Conservation (phyloP, 108 stramenopile genomes). For the Chaetoceros muelleri region DNA sequence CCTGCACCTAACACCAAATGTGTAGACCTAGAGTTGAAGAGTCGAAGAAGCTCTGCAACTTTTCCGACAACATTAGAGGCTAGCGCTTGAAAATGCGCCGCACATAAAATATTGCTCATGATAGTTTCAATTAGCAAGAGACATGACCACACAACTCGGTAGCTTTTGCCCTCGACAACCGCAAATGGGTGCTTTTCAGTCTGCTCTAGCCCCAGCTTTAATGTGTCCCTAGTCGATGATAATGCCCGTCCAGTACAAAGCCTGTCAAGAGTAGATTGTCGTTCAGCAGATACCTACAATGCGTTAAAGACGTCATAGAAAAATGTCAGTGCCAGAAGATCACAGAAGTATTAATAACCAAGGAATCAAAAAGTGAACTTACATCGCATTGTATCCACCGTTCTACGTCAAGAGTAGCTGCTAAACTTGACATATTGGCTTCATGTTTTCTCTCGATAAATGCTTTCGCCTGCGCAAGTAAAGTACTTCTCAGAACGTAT, state of each 20-base stretch:
- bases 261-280: constrained; percentile 63
- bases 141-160: constrained; percentile 92
- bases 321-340: background rate
- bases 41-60: constrained; percentile 73
- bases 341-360: too few relatives aligned
- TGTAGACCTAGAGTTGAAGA: constrained; percentile 88
- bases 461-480: constrained; percentile 82
- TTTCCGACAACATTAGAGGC: constrained; percentile 81
- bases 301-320: background rate
- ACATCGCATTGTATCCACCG: constrained; percentile 89
- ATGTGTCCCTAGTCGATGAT: constrained; percentile 25
- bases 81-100: constrained; percentile 77
- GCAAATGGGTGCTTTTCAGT: constrained; percentile 53
- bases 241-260: constrained; percentile 70
- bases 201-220: constrained; percentile 9
- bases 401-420: constrained; percentile 87
- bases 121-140: constrained; percentile 87
- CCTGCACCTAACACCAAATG: constrained; percentile 90
- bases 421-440: constrained; percentile 77
- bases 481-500: constrained; percentile 76
- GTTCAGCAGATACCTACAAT: constrained; percentile 49
- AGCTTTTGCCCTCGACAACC: constrained; percentile 70
- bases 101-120: constrained; percentile 68
- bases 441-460: constrained; percentile 90
- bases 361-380: constrained; percentile 12